Conservation (phyloP, 1,139 yeast genomes). For the Sugiyamaella novakii region DNA sequence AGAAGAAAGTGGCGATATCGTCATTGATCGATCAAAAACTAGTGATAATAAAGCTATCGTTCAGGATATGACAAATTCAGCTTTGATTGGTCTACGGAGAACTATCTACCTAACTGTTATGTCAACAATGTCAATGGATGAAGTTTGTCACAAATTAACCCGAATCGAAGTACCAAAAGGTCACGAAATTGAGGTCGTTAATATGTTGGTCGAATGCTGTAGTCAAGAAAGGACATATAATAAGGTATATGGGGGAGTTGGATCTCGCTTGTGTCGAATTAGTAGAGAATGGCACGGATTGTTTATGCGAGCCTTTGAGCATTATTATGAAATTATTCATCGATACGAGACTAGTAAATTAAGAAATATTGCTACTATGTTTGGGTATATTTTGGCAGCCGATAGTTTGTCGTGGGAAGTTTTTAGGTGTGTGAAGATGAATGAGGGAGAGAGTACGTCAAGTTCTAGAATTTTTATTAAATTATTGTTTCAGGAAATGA, state of each 20-base stretch:
- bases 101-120: constrained; percentile 78
- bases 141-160: constrained; percentile 83
- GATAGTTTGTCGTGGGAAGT: constrained; percentile 70
- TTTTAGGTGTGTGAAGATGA: constrained; percentile 55
- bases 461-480: constrained; percentile 82
- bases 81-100: constrained; percentile 65
- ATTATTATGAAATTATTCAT: constrained; percentile 60
- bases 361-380: constrained; percentile 78
- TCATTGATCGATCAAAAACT: constrained; percentile 9
- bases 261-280: constrained; percentile 62
- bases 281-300: constrained; percentile 57
- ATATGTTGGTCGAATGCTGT: constrained; percentile 80
- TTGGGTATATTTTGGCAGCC: constrained; percentile 81
- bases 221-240: constrained; percentile 87
- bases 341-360: constrained; percentile 72
- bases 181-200: constrained; percentile 53
- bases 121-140: constrained; percentile 94
- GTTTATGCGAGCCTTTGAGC: constrained; percentile 57
- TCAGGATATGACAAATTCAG: constrained; percentile 71
- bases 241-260: constrained; percentile 78
- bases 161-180: constrained; percentile 42
- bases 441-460: constrained; percentile 74
- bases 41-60: constrained; percentile 37
- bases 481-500: constrained; percentile 76
- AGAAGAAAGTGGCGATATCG: constrained; percentile 9